phyloP scores from a whole-genome alignment of 2,329 filamentous ascomycete genomes.

The Diaporthe destruens region DNA sequence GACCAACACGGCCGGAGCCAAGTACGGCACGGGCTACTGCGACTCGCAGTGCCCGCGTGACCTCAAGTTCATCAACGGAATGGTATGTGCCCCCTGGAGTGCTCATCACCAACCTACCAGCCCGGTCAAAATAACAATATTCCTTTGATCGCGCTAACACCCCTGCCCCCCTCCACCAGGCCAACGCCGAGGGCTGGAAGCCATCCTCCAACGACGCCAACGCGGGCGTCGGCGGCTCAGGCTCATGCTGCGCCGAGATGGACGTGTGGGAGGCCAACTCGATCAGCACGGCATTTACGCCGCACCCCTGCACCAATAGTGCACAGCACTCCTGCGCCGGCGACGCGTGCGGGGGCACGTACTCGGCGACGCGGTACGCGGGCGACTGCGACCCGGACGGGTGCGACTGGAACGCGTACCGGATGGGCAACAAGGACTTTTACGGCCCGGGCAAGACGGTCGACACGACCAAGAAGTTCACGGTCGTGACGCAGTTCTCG shows the following conservation, averaged over 20 bases:
- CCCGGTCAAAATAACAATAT: rapidly evolving
- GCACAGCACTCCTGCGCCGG: conserved; percentile 58
- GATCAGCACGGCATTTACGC: conserved; percentile 69
- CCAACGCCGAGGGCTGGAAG: conserved; percentile 58
- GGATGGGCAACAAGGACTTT: conserved; percentile 70
- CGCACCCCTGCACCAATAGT: conserved; percentile 66
- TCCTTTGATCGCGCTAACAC: no score
- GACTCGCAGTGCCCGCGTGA: conserved; percentile 52
- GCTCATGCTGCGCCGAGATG: conserved; percentile 70
- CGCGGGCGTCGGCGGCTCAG: conserved; percentile 61
- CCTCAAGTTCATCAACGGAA: conserved; percentile 58
- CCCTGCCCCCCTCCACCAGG: conserved; percentile 42
- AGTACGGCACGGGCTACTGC: conserved; percentile 63
- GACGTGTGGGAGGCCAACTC: conserved; percentile 70
- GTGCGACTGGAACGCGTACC: conserved; percentile 76
- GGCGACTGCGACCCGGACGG: conserved; percentile 74
- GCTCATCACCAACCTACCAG: no score
- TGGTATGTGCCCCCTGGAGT: conserved; percentile 44
- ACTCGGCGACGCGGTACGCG: conserved; percentile 62
- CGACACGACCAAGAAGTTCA: conserved; percentile 69
- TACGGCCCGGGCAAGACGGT: conserved; percentile 70
- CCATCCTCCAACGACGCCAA: conserved; percentile 64
- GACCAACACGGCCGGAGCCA: conserved; percentile 54
- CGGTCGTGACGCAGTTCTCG: conserved; percentile 73
- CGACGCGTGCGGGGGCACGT: conserved; percentile 62